These are phyloP conservation scores for Cucurbita moschata DNA, from an alignment of 306 rosid species.

Conservation along the genomic window DNA sequence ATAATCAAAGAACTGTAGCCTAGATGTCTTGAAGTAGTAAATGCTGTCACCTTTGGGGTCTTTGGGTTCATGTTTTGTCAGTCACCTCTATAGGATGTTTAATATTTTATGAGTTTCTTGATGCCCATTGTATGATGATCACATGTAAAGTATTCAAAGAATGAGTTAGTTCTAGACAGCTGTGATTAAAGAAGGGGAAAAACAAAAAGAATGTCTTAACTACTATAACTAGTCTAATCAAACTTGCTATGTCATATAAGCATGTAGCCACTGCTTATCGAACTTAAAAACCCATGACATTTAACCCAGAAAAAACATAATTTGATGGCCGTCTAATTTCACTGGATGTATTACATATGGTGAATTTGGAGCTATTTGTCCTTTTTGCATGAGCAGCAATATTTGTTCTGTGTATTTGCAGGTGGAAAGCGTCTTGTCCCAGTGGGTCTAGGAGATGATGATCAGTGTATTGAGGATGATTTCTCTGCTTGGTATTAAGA, in stretches of 20 bases:
- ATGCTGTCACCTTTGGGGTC: neutral
- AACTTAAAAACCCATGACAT: neutral
- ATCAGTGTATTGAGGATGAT: constrained; percentile 96
- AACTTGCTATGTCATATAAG: neutral
- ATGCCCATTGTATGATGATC: neutral
- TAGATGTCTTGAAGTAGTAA: neutral
- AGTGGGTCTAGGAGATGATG: constrained; percentile 97
- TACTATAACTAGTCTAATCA: neutral
- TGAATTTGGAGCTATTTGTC: neutral
- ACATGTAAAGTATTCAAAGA: neutral
- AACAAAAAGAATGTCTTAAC: neutral
- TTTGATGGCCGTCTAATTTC: neutral
- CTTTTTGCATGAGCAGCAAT: neutral
- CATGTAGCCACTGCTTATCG: neutral
- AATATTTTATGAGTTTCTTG: neutral
- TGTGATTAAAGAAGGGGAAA: neutral
- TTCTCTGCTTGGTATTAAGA: constrained; percentile 78
- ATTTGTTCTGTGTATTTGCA: constrained; percentile 22
- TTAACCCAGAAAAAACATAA: neutral
- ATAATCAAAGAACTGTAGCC: neutral
- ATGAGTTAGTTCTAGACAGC: neutral
- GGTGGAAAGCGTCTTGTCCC: constrained; percentile 78
- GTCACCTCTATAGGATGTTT: neutral
- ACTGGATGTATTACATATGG: neutral
- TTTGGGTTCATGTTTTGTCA: neutral